These are phyloP conservation scores for Paecilomyces formosus DNA, from an alignment of 2,329 filamentous ascomycete genomes.

Conservation along the genomic window DNA sequence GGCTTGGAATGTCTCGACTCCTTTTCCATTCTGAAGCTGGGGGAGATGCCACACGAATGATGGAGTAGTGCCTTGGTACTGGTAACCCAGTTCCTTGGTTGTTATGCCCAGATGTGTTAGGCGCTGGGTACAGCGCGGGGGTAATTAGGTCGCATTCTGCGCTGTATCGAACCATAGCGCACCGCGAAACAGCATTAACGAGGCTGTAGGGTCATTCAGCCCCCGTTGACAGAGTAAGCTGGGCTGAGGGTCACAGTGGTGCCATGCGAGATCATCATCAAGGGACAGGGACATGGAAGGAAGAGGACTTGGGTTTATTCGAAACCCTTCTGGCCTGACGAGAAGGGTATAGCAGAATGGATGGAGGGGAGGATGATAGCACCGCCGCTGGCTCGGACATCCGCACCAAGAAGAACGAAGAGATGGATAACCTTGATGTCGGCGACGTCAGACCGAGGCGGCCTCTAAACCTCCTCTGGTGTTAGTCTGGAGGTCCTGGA, in stretches of 20 bases:
- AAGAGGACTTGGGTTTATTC: background rate
- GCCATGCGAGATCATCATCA: background rate
- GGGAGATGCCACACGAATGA: background rate
- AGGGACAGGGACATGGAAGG: background rate
- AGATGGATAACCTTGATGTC: background rate
- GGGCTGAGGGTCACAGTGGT: background rate
- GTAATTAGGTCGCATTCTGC: background rate
- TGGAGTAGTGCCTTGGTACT: background rate
- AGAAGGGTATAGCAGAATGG: background rate
- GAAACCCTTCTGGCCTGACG: background rate
- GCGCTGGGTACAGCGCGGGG: background rate
- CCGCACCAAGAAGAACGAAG: background rate
- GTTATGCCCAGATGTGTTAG: background rate
- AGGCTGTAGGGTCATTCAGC: background rate
- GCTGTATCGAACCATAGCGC: background rate
- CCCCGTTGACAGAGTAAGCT: background rate
- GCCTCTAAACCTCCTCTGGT: background rate
- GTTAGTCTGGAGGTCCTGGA: background rate
- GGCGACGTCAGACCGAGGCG: background rate
- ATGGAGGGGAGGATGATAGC: background rate
- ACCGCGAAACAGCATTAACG: background rate
- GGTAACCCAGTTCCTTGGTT: background rate
- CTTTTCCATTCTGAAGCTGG: background rate
- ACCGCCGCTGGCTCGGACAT: background rate
- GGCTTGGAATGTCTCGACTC: background rate